Conservation (phyloP, 352 stramenopile genomes). For the Pythium monospermum region DNA sequence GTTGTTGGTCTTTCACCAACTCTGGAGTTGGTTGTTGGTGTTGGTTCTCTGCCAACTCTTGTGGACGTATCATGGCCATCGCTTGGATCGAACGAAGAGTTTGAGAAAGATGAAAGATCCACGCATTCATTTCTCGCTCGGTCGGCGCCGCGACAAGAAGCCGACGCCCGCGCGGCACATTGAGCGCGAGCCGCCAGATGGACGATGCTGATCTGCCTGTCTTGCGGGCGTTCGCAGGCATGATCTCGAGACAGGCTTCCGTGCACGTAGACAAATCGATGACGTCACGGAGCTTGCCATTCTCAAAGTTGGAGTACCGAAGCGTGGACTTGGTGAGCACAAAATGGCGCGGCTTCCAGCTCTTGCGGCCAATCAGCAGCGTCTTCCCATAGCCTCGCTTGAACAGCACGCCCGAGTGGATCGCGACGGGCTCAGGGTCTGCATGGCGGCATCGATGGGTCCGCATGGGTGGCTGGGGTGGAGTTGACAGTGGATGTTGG, state of each 20-base stretch:
- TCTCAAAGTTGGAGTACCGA: slow-evolving; percentile 77
- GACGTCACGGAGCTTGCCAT: slow-evolving; percentile 69
- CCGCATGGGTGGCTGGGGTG: no score
- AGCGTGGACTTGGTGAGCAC: slow-evolving; percentile 55
- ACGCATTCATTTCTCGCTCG: slow-evolving; percentile 85
- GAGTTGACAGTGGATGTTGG: no score
- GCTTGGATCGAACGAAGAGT: not conserved
- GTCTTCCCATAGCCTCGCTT: slow-evolving; percentile 49
- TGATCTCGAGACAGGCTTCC: slow-evolving; percentile 64
- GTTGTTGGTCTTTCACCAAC: no score
- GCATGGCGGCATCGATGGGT: not conserved
- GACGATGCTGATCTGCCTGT: slow-evolving; percentile 60
- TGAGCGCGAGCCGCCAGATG: slow-evolving; percentile 78
- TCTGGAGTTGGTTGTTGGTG: no score
- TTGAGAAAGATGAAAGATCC: slow-evolving; percentile 56
- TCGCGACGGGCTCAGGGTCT: not conserved
- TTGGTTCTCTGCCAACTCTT: no score
- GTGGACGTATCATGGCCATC: no score
- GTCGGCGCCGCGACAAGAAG: slow-evolving; percentile 63
- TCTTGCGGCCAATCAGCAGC: slow-evolving; percentile 54
- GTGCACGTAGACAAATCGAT: slow-evolving; percentile 61
- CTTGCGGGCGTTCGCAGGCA: slow-evolving; percentile 74
- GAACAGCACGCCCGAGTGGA: slow-evolving; percentile 75
- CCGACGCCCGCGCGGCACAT: slow-evolving; percentile 40
- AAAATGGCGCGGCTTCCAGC: slow-evolving; percentile 82